Evolutionary conservation across 805 yeast species (phyloP), one percentile per base, ranked within the genome.

Genomic region (Candida montana): DNA sequence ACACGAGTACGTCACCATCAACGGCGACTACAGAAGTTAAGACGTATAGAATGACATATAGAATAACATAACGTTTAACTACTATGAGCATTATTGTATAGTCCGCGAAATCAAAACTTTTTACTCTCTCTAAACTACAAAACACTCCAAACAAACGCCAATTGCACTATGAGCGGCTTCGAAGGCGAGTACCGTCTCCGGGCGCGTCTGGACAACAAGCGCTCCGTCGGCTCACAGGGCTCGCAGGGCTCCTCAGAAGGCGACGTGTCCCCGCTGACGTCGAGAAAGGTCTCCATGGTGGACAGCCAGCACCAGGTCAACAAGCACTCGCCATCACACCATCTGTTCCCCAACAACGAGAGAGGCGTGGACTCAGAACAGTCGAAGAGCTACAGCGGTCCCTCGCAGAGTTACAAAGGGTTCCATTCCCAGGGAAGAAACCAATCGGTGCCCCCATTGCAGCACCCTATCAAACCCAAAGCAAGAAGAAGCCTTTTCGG

Each of bases 1-100:
- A 16, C 95, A 91, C 57, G 99, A 93, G 57, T 93, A 85, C 51
- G 85, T 85, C 32, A 80, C 89, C 19, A 86, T 86, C 53, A 86
- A 86, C 54, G 95, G 93, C 42, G 95, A 86, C 54, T 86, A 86
- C 64, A 72, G 95, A 62, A 49, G 55, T 39, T 55, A 42, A 35
- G 20, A 9, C 19, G 5, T 10, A n/a, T 9, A 23, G 20, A 23
- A 34, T 17, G 17, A 8, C 13, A 26, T 13, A 26, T 21, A 21
- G 24, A 21, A 9, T n/a, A n/a, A n/a, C n/a, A n/a, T n/a, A n/a
- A n/a, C n/a, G n/a, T n/a, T n/a, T n/a, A n/a, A n/a, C n/a, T n/a
- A n/a, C n/a, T n/a, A n/a, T n/a, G n/a, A n/a, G n/a, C n/a, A n/a
- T n/a, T n/a, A n/a, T n/a, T n/a, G n/a, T n/a, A n/a, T n/a, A n/a